Conservation (phyloP, 73 alveolate species). For the Breviolum minutum region DNA sequence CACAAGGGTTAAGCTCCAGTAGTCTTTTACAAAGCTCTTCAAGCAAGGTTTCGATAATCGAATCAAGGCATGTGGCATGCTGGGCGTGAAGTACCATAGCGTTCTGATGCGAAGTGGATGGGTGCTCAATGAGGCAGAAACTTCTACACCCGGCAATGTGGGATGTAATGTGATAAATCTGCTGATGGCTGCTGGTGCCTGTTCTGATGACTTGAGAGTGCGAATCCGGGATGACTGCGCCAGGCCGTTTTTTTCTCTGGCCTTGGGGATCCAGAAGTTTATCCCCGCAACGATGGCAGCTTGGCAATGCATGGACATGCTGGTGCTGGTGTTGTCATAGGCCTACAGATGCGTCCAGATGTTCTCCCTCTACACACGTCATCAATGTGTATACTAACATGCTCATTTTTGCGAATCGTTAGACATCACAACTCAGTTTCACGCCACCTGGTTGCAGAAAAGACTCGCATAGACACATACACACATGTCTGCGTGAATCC, state of each 20-base stretch:
- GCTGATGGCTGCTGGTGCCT: background rate
- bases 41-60: background rate
- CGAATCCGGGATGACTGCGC: background rate
- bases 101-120: constrained; percentile 83
- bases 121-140: constrained; percentile 57
- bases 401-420: too few species aligned
- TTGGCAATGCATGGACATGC: background rate
- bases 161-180: background rate
- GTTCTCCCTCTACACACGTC: too few species aligned
- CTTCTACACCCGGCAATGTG: background rate
- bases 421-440: too few species aligned
- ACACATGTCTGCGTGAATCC: too few species aligned
- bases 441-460: too few species aligned
- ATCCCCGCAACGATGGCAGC: constrained; percentile 63
- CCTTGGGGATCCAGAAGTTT: constrained; percentile 91
- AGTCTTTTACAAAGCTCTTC: too few species aligned
- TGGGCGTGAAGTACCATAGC: constrained; percentile 93
- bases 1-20: too few species aligned
- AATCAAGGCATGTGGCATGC: constrained; percentile 45
- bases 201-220: background rate
- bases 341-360: too few species aligned
- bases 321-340: too few species aligned
- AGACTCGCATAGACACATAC: too few species aligned
- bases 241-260: constrained; percentile 82
- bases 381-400: too few species aligned